Conservation (phyloP, 2,329 filamentous ascomycete genomes). For the Elsinoe australis region DNA sequence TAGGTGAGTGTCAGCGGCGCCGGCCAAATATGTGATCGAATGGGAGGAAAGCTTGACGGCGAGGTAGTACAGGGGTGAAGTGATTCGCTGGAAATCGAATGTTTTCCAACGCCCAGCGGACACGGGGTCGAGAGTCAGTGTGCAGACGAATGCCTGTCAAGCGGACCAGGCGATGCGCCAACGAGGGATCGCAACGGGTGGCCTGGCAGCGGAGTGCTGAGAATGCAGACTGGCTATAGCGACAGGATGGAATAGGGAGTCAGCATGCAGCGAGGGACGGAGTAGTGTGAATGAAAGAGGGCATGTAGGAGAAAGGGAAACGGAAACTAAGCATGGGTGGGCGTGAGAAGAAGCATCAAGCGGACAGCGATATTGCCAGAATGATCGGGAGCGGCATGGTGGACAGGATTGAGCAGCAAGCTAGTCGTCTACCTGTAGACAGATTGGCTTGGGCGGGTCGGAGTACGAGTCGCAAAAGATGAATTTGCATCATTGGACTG, state of each 20-base stretch:
- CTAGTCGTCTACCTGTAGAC: slow-evolving; percentile 8
- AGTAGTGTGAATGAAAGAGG: not conserved
- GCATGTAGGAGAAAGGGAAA: slow-evolving; percentile 17
- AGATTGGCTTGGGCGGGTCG: slow-evolving; percentile 10
- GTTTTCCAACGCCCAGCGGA: not conserved
- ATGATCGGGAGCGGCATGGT: slow-evolving; percentile 7
- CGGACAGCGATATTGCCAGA: slow-evolving; percentile 11
- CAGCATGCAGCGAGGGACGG: not conserved
- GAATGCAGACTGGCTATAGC: not conserved
- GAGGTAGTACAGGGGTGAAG: slow-evolving; percentile 5
- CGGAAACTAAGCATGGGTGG: not conserved
- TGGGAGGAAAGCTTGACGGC: not conserved
- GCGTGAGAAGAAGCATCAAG: slow-evolving; percentile 1
- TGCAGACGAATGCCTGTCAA: slow-evolving; percentile 12
- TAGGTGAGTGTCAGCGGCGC: slow-evolving; percentile 3
- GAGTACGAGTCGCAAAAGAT: slow-evolving; percentile 6
- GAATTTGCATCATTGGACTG: not conserved
- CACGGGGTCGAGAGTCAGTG: slow-evolving; percentile 13
- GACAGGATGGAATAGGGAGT: not conserved
- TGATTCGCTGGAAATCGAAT: slow-evolving; percentile 14
- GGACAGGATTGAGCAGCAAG: too few species aligned
- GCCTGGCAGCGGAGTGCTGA: slow-evolving; percentile 9
- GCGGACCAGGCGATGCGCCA: not conserved
- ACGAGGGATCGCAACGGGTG: not conserved
- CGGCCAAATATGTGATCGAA: slow-evolving; percentile 2